phyloP scores from a whole-genome alignment of 768 basidiomycete species.

The Phaffia tasmanica region DNA sequence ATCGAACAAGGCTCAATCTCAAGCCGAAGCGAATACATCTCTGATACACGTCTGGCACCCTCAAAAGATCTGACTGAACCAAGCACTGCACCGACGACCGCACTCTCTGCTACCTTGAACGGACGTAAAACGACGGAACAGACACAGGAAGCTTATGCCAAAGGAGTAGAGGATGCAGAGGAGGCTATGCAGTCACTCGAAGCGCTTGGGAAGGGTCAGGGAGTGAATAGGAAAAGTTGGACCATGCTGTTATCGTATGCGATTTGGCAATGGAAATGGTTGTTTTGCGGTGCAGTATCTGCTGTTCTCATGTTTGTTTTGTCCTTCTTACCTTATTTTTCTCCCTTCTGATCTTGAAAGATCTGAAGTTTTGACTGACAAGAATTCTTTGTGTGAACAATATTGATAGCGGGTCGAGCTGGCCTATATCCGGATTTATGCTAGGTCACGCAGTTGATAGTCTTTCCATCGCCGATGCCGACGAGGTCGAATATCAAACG shows the following conservation, averaged over 20 bases:
- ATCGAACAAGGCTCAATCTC: not conserved
- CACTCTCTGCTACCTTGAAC: too few species aligned
- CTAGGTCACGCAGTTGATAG: conserved; percentile 31
- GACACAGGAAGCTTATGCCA: not conserved
- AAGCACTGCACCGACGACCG: not conserved
- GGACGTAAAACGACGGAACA: too few species aligned
- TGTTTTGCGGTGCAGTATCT: not conserved
- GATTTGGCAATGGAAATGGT: not conserved
- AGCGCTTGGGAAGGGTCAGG: not conserved
- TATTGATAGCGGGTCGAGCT: conserved; percentile 26
- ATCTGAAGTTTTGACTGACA: too few species aligned
- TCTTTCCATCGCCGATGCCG: conserved; percentile 26
- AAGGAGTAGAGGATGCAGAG: conserved; percentile 8
- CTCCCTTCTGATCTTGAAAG: not conserved
- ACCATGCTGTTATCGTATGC: not conserved
- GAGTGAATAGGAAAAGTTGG: not conserved
- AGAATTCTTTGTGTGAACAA: not conserved
- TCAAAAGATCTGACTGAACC: not conserved
- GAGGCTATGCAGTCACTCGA: conserved; percentile 5
- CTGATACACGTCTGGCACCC: not conserved
- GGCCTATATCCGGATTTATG: conserved; percentile 32
- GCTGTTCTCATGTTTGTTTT: conserved; percentile 5
- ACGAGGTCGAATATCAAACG: conserved; percentile 21
- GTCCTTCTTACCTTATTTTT: not conserved
- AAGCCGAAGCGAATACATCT: too few species aligned